Base-by-base conservation (phyloP, 768 basidiomycete genomes). In the Tylopilus cervinicoccineus region DNA sequence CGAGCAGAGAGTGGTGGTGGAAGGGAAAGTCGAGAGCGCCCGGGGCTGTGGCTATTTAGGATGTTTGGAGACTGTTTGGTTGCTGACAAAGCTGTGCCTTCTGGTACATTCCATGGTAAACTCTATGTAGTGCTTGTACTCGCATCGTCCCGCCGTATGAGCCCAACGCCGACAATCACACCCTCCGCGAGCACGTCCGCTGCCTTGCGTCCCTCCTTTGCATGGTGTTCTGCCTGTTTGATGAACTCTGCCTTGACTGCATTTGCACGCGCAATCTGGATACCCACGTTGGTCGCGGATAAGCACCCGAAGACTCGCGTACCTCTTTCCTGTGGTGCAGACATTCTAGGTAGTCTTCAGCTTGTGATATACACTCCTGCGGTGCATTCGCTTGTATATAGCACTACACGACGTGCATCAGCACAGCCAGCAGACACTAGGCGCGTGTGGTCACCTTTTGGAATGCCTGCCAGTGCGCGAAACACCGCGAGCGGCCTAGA, bases 391-490 rank as follows among this genome's bases (percentile, higher is more conserved):
- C 79, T 49, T 79, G 74, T 6, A 86, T 84, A 64, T 94, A 96
- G 70, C 93, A 97, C 89, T 94, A 51, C 20, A 50, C 10, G 39
- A 7, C 16, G 16, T 10, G 22, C 50, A 42, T 62, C 33, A 56
- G 29, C 31, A 40, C 42, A 23, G 55, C 44, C 46, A 40, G 20
- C 33, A 26, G 20, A 28, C 37, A 14, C 22, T 2, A 39, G 31
- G 11, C 11, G 22, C 2, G 4, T 17, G 16, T 4, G 38, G 50
- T 45, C 45, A 85, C 87, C 63, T 84, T 86, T 56, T 82, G 76
- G 71, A 90, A 88, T 67, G 93, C 89, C 62, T 93, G 92, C 92
- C 93, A 95, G 71, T 86, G 90, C 12, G 81, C 75, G 68, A 93
- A 93, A 70, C 93, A 96, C 60, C 89, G 79, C 52, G 88, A 81